These are phyloP conservation scores for Prunella vulgaris DNA, from an alignment of 257 asterid species.

Conservation along the genomic window DNA sequence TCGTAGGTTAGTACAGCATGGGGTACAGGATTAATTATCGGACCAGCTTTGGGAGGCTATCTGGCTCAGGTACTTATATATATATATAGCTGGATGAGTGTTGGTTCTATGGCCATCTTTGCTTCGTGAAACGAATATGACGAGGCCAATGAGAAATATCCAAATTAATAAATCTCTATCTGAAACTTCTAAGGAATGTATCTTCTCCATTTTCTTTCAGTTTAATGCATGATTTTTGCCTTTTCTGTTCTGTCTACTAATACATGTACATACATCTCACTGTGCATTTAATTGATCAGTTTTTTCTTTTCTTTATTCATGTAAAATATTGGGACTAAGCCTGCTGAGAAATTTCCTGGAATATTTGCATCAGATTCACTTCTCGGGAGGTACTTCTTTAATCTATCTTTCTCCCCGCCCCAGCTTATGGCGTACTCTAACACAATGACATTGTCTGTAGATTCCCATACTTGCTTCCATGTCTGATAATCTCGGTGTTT, in stretches of 20 bases:
- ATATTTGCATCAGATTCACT: conserved; percentile 52
- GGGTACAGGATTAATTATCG: conserved; percentile 80
- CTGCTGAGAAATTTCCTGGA: conserved; percentile 73
- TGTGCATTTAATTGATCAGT: conserved; percentile 7
- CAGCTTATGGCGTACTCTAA: neutral
- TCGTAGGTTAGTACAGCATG: conserved; percentile 76
- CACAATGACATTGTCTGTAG: conserved; percentile 28
- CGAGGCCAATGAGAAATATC: conserved; percentile 1
- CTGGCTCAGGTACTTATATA: conserved; percentile 66
- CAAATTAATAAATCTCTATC: neutral
- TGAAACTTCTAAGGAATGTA: neutral
- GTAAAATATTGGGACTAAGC: conserved; percentile 36
- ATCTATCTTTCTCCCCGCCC: neutral
- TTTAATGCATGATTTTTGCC: no score
- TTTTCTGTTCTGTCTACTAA: neutral
- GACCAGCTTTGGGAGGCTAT: conserved; percentile 89
- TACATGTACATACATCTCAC: neutral
- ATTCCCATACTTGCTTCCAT: conserved; percentile 79
- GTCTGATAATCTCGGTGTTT: conserved; percentile 51
- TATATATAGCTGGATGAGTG: neutral
- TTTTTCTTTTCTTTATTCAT: neutral
- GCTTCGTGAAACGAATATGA: neutral
- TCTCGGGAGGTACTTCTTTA: conserved; percentile 47
- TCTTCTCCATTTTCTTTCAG: no score
- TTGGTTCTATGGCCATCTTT: neutral